These are phyloP conservation scores for Spinacia oleracea DNA, from an alignment of 179 eudicot species.

Conservation along the genomic window DNA sequence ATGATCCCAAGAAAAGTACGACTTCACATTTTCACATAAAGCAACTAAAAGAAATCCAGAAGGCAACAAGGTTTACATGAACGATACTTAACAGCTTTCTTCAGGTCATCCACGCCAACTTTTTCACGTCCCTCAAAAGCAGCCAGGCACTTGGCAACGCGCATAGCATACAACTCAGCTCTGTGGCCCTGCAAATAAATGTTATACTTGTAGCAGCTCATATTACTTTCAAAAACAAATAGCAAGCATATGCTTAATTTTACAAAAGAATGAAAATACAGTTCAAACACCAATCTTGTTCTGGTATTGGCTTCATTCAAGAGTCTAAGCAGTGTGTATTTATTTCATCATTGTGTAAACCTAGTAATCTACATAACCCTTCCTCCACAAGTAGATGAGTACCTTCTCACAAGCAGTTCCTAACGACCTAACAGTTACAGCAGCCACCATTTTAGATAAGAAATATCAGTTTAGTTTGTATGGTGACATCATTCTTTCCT, in stretches of 20 bases:
- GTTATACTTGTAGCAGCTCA: constrained; percentile 10
- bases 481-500: neutral
- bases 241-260: constrained; percentile 5
- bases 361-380: neutral
- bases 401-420: neutral
- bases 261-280: constrained; percentile 1
- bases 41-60: constrained; percentile 9
- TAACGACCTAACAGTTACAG: neutral
- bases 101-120: constrained; percentile 88
- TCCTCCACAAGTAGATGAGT: neutral
- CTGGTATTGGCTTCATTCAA: neutral
- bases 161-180: constrained; percentile 93
- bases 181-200: constrained; percentile 78
- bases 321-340: neutral
- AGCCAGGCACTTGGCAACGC: constrained; percentile 95
- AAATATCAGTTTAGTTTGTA: neutral
- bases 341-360: neutral
- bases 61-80: constrained; percentile 2
- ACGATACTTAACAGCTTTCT: constrained; percentile 85
- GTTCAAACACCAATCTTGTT: constrained; percentile 6
- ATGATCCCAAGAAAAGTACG: neutral
- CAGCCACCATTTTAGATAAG: neutral
- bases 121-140: constrained; percentile 96
- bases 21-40: constrained; percentile 10
- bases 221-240: neutral